Evolutionary conservation across 2,329 filamentous ascomycete genomes (phyloP).

Genomic region (Pseudogymnoascus sp.): DNA sequence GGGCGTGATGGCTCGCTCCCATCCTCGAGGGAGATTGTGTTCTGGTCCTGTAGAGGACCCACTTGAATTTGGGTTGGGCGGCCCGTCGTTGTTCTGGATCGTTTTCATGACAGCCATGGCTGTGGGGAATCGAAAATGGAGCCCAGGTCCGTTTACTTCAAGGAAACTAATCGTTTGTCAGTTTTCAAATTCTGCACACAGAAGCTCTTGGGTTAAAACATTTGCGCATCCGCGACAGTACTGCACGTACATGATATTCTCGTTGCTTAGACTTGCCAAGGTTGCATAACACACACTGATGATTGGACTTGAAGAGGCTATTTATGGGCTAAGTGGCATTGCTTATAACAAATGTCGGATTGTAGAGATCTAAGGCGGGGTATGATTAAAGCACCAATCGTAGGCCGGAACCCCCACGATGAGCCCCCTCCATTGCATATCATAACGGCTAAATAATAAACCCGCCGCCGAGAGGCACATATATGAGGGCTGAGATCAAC

Average conservation of each 20-base stretch:
- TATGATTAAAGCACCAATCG: constrained; percentile 8
- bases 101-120: not conserved
- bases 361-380: not conserved
- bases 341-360: not conserved
- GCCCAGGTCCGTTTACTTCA: not conserved
- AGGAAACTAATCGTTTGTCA: not conserved
- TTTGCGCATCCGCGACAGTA: not conserved
- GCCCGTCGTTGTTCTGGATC: not conserved
- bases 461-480: not conserved
- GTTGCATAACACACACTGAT: not conserved
- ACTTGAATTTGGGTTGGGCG: not conserved
- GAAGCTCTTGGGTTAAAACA: not conserved
- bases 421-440: not conserved
- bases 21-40: constrained; percentile 81
- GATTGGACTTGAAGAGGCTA: constrained; percentile 7
- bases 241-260: constrained; percentile 1
- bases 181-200: not conserved
- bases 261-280: not conserved
- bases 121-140: not conserved
- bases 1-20: constrained; percentile 88
- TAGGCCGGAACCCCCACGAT: not conserved
- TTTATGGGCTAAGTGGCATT: constrained; percentile 7
- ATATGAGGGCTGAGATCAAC: not conserved
- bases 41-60: not conserved
- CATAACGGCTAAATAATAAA: constrained; percentile 6